Evolutionary conservation across 306 rosid species (phyloP).

Genomic region (Oemleria cerasiformis): DNA sequence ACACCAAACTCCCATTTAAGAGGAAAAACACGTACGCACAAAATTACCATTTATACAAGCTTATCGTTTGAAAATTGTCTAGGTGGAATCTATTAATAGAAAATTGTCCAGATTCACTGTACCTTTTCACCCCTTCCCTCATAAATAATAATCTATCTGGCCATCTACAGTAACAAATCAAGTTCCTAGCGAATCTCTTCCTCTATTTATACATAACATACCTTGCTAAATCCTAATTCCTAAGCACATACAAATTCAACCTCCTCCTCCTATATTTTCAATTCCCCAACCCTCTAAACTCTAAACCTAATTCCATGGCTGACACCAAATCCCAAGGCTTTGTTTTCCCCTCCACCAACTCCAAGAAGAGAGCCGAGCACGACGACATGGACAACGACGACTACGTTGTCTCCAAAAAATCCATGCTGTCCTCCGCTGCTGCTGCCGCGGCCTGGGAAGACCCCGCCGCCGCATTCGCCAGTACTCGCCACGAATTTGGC

Average conservation of each 20-base stretch:
- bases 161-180: neutral
- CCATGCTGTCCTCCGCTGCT: constrained; percentile 9
- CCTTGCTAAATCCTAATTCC: neutral
- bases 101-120: constrained; percentile 33
- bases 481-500: constrained; percentile 86
- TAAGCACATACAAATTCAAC: neutral
- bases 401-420: constrained; percentile 36
- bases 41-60: too few relatives aligned
- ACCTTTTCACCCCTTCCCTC: neutral
- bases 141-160: neutral
- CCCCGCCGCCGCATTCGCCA: constrained; percentile 74
- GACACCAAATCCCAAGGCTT: constrained; percentile 29
- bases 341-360: constrained; percentile 16
- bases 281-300: neutral
- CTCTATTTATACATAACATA: neutral
- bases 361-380: constrained; percentile 36
- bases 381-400: constrained; percentile 26
- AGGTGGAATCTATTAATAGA: too few relatives aligned
- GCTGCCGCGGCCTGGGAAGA: constrained; percentile 18
- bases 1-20: too few relatives aligned
- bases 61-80: too few relatives aligned
- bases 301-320: constrained; percentile 30
- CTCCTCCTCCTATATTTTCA: neutral
- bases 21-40: neutral
- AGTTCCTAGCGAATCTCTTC: neutral